Evolutionary conservation across 176 grass and related monocot species (phyloP).

Genomic region (Alloteropsis semialata): DNA sequence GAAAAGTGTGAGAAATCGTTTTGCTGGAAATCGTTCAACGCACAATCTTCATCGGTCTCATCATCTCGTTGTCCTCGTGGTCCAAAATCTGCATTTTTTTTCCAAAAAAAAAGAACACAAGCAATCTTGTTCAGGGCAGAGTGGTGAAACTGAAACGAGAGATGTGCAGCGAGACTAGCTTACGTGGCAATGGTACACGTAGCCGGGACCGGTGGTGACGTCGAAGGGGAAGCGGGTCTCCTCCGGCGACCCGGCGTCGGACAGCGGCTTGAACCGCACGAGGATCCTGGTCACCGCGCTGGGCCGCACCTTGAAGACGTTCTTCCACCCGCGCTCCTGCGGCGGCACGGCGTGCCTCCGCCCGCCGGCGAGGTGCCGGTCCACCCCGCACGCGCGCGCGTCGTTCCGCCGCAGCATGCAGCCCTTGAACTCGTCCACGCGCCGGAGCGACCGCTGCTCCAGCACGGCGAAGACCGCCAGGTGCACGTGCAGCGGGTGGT

Average conservation of each 20-base stretch:
- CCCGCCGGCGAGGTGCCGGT: slow-evolving; percentile 24
- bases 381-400: slow-evolving; percentile 38
- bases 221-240: slow-evolving; percentile 57
- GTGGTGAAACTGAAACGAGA: background rate
- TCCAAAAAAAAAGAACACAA: background rate
- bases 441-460: slow-evolving; percentile 49
- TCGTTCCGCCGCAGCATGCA: slow-evolving; percentile 75
- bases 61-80: slow-evolving; percentile 97
- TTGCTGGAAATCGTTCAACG: slow-evolving; percentile 8
- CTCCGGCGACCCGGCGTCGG: background rate
- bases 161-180: slow-evolving; percentile 3
- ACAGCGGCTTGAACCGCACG: slow-evolving; percentile 65
- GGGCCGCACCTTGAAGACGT: slow-evolving; percentile 81
- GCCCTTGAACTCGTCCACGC: slow-evolving; percentile 46
- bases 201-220: slow-evolving; percentile 64
- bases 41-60: slow-evolving; percentile 79
- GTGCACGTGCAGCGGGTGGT: slow-evolving; percentile 92
- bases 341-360: slow-evolving; percentile 10
- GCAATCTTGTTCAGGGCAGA: background rate
- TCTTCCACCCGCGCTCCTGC: slow-evolving; percentile 87
- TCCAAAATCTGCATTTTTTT: slow-evolving; percentile 67
- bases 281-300: slow-evolving; percentile 53
- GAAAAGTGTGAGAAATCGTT: too few relatives aligned
- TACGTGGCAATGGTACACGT: slow-evolving; percentile 96
- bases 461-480: slow-evolving; percentile 53